These are phyloP conservation scores for Grigorovia yakushimaensis DNA, from an alignment of 805 yeast species.

Conservation along the genomic window DNA sequence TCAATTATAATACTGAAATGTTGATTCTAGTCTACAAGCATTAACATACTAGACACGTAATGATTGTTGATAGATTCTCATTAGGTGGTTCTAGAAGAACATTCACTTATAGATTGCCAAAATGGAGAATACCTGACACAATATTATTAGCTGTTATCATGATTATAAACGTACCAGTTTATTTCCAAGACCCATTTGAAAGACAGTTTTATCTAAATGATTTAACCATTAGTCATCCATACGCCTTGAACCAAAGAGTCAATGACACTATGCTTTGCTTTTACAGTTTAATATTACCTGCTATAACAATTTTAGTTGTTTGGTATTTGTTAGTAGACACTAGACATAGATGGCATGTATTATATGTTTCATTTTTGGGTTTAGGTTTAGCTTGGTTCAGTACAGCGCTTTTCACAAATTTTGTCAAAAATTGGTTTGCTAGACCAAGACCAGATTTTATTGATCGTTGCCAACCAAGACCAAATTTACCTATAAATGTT, in stretches of 20 bases:
- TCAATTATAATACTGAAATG: constrained; percentile 2
- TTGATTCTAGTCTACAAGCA: background rate
- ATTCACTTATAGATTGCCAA: constrained; percentile 15
- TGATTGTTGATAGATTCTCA: constrained; percentile 18
- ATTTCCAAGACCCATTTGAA: constrained; percentile 50
- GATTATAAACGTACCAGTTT: constrained; percentile 27
- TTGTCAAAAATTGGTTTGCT: constrained; percentile 76
- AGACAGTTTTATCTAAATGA: constrained; percentile 73
- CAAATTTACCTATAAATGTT: constrained; percentile 44
- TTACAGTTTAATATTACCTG: constrained; percentile 46
- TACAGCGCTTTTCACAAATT: constrained; percentile 57
- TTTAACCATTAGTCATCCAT: constrained; percentile 70
- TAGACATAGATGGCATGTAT: constrained; percentile 46
- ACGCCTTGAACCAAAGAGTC: constrained; percentile 65
- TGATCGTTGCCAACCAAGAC: constrained; percentile 68
- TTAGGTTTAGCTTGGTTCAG: constrained; percentile 48
- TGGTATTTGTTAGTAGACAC: constrained; percentile 31
- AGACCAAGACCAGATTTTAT: constrained; percentile 88
- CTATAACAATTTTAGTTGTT: constrained; percentile 29
- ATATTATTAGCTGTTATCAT: constrained; percentile 25
- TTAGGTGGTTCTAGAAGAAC: constrained; percentile 15
- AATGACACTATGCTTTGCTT: constrained; percentile 43
- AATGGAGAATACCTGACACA: constrained; percentile 34
- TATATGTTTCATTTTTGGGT: constrained; percentile 61
- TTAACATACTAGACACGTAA: constrained; percentile 1